Conservation (phyloP, 2,329 filamentous ascomycete genomes). For the Ceratocystis lukuohia region DNA sequence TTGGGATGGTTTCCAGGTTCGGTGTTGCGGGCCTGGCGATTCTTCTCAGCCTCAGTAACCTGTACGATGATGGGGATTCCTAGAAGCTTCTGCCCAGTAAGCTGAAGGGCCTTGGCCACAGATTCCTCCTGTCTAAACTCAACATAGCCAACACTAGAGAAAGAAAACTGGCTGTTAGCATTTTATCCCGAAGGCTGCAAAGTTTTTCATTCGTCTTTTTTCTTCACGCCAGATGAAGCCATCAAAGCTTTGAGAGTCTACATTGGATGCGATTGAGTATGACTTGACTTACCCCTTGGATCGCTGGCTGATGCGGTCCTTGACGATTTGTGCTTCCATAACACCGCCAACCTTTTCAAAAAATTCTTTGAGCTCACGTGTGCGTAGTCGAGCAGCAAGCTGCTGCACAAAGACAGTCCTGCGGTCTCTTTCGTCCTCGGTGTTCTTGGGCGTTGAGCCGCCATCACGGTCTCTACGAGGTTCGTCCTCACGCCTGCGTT, state of each 20-base stretch:
- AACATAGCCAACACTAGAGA: conserved; percentile 82
- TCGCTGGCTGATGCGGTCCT: conserved; percentile 89
- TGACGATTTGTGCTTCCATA: conserved; percentile 96
- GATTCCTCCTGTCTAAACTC: conserved; percentile 96
- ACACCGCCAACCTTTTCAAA: conserved; percentile 92
- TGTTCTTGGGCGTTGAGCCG: conserved; percentile 57
- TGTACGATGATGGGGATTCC: conserved; percentile 98
- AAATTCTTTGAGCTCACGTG: conserved; percentile 83
- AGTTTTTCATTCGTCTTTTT: no score
- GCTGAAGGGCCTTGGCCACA: conserved; percentile 82
- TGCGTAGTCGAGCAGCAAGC: conserved; percentile 82
- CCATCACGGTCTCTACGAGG: conserved; percentile 32
- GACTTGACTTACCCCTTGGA: conserved; percentile 77
- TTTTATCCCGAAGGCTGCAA: no score
- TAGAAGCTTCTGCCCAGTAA: conserved; percentile 96
- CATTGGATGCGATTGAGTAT: neutral
- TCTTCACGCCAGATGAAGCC: no score
- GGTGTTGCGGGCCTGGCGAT: conserved; percentile 80
- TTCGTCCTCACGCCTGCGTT: conserved; percentile 36
- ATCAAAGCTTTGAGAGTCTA: no score
- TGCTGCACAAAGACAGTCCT: conserved; percentile 98
- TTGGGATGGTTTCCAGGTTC: conserved; percentile 59
- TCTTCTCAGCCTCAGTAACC: conserved; percentile 98
- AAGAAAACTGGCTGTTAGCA: conserved; percentile 27
- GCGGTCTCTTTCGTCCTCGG: conserved; percentile 90